Evolutionary conservation across 352 stramenopile species (phyloP).

Genomic region (Pythium rhizo-oryzae): DNA sequence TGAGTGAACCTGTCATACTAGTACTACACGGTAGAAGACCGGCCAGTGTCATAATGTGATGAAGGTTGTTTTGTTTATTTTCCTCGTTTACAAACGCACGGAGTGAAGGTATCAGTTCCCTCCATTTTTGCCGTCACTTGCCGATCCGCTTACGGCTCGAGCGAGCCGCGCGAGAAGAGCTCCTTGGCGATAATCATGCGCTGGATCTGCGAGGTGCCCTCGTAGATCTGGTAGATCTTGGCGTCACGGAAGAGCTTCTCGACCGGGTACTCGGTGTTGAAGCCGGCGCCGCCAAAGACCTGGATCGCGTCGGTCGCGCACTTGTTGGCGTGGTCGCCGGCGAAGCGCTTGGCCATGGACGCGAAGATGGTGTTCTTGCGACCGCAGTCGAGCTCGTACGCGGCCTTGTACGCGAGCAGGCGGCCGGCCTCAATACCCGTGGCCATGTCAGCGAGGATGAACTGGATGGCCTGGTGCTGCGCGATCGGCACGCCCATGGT

Average conservation of each 20-base stretch:
- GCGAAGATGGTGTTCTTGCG: slow-evolving; percentile 90
- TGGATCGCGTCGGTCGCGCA: slow-evolving; percentile 87
- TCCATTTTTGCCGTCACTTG: background rate
- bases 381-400: slow-evolving; percentile 90
- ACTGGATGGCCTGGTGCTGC: slow-evolving; percentile 88
- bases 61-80: no score
- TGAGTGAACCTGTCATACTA: no score
- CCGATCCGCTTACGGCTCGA: slow-evolving; percentile 56
- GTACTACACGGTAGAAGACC: no score
- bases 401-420: slow-evolving; percentile 87
- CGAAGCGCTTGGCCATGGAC: slow-evolving; percentile 92
- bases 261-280: slow-evolving; percentile 93
- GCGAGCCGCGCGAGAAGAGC: slow-evolving; percentile 68
- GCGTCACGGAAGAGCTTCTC: slow-evolving; percentile 92
- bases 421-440: slow-evolving; percentile 88
- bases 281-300: slow-evolving; percentile 90
- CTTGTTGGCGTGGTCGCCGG: slow-evolving; percentile 87
- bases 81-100: no score
- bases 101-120: background rate
- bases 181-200: slow-evolving; percentile 91
- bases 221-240: slow-evolving; percentile 94
- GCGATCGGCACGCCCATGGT: slow-evolving; percentile 88
- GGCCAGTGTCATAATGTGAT: no score
- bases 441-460: slow-evolving; percentile 92
- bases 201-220: slow-evolving; percentile 92